Base-by-base conservation (phyloP, 2,329 filamentous ascomycete species). In the Lasiodiplodia citricola region DNA sequence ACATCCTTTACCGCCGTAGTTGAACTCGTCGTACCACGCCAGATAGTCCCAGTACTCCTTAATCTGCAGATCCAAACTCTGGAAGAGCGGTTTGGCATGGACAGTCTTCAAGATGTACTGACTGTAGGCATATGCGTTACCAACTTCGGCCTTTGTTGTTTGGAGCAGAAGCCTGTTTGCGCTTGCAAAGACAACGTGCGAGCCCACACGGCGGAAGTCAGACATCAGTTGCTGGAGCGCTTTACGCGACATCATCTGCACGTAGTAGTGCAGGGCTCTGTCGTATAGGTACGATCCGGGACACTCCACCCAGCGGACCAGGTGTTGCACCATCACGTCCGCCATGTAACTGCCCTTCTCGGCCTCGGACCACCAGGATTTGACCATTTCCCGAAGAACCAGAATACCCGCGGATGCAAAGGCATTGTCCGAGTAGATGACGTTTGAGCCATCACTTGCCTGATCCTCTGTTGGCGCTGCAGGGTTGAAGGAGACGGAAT, bases 21-120 rank as follows among this genome's bases (percentile, higher is more conserved):
- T 99, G 85, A 95, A 97, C 80, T 97, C 93, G 74, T 99, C 96
- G 73, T 98, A 98, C 96, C 96, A 99, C 4, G 97, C 90, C 0
- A 99, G 88, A 75, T 97, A 98, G 79, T 99, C 96, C 96, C 96
- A 99, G 80, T 97, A 99, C 78, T 99, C 96, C 73, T 95, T 97
- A 80, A 99, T 96, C 74, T 97, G 93, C 3, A 99, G 86, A 75
- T 99, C 96, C 71, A 99, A 90, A 77, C 99, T 99, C 79, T 97
- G 93, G 82, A 99, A 99, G 0, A 97, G 87, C 0, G 96, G 94
- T 76, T 97, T 97, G 68, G 90, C 90, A 80, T 97, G 95, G 82
- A 99, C 97, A 0, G 94, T 97, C 83, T 97, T 97, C 75, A 99
- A 87, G 71, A 99, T 96, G 81, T 99, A 99, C 80, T 98, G 92